Evolutionary conservation across 2,329 filamentous ascomycete species (phyloP).

Genomic region (Raffaelea deltoideospora): DNA sequence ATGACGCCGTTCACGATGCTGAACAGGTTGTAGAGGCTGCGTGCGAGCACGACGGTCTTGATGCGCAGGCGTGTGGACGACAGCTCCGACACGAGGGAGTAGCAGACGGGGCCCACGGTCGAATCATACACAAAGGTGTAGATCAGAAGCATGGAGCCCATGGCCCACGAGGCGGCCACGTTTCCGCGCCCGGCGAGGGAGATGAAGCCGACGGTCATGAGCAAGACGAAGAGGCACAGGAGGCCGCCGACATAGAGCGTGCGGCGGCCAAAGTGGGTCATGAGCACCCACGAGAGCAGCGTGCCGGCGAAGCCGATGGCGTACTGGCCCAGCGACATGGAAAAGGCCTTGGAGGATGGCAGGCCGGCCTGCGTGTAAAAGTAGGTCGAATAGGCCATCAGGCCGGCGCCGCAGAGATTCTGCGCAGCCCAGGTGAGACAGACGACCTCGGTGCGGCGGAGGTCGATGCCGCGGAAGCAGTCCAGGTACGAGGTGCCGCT

Average conservation of each 20-base stretch:
- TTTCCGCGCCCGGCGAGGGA: conserved; percentile 12
- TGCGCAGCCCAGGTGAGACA: conserved; percentile 24
- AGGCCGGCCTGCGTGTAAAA: conserved; percentile 32
- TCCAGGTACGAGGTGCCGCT: conserved; percentile 26
- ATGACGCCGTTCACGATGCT: conserved; percentile 25
- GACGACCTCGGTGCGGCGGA: conserved; percentile 29
- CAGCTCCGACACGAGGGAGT: conserved; percentile 30
- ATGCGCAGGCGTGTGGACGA: conserved; percentile 29
- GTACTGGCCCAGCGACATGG: conserved; percentile 24
- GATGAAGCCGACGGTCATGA: conserved; percentile 27
- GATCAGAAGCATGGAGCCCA: conserved; percentile 6
- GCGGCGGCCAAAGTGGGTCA: conserved; percentile 24
- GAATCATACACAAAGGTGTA: conserved; percentile 1
- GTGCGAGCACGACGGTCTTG: conserved; percentile 29
- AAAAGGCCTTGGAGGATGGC: conserved; percentile 19
- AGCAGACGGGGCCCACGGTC: conserved; percentile 28
- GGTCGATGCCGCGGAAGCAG: conserved; percentile 31
- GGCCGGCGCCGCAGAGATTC: conserved; percentile 21
- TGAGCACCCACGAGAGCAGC: conserved; percentile 27
- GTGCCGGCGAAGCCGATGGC: conserved; percentile 28
- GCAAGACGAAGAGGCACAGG: conserved; percentile 17
- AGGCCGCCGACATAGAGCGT: conserved; percentile 26
- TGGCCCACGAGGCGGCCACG: not conserved
- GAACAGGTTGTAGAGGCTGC: conserved; percentile 26
- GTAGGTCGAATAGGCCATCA: conserved; percentile 19